A percentile compares a stretch with the other conserved stretches of the same genome.
Evolutionary conservation across 78 protist species (phyloP).

Genomic region (Chrysochromulina parva): DNA sequence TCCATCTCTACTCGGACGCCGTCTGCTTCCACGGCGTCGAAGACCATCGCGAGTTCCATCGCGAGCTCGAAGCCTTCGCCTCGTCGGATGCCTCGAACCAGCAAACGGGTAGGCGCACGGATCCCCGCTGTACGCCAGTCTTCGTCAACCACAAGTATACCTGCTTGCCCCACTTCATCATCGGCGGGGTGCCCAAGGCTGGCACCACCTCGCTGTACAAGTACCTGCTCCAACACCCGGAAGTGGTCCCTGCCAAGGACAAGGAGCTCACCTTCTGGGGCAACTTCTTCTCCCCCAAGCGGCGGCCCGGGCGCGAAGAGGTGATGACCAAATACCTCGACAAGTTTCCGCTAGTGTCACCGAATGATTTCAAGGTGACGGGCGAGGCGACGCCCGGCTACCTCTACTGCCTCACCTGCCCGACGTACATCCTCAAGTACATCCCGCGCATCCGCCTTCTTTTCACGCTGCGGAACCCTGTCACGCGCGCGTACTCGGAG

Average conservation of each 20-base stretch:
- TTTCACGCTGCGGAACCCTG: conserved; percentile 11
- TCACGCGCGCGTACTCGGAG: conserved; percentile 14
- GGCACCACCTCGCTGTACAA: conserved; percentile 6
- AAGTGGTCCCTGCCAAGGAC: background rate
- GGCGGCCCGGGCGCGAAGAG: conserved; percentile 3
- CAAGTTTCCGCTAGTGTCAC: background rate
- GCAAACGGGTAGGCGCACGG: background rate
- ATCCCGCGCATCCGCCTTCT: background rate
- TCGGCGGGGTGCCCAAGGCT: conserved; percentile 7
- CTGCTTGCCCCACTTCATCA: conserved; percentile 11
- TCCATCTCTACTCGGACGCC: conserved; percentile 10
- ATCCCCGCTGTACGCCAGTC: background rate
- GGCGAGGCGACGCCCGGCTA: conserved; percentile 31
- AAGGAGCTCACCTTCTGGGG: conserved; percentile 15
- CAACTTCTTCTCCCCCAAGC: conserved; percentile 8
- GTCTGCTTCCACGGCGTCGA: background rate
- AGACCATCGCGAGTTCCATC: background rate
- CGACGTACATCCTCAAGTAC: background rate
- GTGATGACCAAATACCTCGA: background rate
- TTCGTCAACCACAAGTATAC: background rate
- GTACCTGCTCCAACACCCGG: background rate
- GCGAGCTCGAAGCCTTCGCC: too few relatives aligned
- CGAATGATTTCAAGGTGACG: background rate
- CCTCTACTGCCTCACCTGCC: background rate
- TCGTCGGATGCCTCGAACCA: too few relatives aligned